Evolutionary conservation across 208 protist genomes (phyloP).

Genomic region (Leishmania turanica): DNA sequence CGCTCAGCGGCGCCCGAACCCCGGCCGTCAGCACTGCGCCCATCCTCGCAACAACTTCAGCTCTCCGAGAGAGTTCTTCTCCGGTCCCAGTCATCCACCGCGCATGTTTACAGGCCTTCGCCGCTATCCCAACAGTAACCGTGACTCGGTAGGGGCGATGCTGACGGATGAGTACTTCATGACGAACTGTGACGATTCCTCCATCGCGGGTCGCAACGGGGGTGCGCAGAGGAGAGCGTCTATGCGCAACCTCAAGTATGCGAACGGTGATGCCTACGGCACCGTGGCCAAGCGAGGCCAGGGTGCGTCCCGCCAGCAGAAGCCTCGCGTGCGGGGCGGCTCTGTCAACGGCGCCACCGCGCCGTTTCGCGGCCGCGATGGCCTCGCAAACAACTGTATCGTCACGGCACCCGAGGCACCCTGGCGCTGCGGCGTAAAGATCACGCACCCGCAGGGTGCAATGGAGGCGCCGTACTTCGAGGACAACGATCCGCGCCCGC

Average conservation of each 20-base stretch:
- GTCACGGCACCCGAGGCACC: conserved; percentile 36
- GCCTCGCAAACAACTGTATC: conserved; percentile 42
- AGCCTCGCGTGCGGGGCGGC: background rate
- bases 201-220: background rate
- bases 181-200: conserved; percentile 12
- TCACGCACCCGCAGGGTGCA: conserved; percentile 24
- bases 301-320: conserved; percentile 6
- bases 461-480: conserved; percentile 73
- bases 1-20: conserved; percentile 19
- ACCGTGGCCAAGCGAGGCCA: conserved; percentile 21
- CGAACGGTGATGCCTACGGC: background rate
- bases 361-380: background rate
- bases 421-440: conserved; percentile 44
- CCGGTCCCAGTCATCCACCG: conserved; percentile 67
- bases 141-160: conserved; percentile 59
- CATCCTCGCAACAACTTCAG: conserved; percentile 34
- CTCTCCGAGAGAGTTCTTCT: conserved; percentile 64
- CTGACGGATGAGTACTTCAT: conserved; percentile 79
- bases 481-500: conserved; percentile 53
- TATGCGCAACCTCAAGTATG: background rate
- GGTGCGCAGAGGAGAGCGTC: background rate
- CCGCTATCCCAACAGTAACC: conserved; percentile 57
- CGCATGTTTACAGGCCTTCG: conserved; percentile 60
- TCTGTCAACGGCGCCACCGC: background rate
- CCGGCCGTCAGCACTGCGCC: conserved; percentile 29